These are phyloP conservation scores for Abrus pulchellus DNA, from an alignment of 306 rosid genomes.

Conservation along the genomic window DNA sequence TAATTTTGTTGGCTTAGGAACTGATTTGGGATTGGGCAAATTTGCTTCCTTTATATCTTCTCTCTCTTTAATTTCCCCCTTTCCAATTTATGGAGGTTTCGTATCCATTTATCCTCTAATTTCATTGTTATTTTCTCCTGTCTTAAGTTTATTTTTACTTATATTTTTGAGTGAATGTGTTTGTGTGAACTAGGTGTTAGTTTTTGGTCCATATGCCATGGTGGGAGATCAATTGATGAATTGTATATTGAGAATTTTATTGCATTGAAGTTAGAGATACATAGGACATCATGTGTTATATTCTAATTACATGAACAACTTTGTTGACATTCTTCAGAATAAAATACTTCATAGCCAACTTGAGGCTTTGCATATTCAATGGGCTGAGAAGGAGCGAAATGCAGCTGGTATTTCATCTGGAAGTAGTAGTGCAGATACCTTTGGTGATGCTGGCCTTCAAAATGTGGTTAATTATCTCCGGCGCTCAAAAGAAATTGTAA, in stretches of 20 bases:
- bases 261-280: neutral
- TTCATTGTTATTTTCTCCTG: neutral
- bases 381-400: slow-evolving; percentile 87
- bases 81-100: neutral
- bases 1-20: neutral
- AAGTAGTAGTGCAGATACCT: slow-evolving; percentile 53
- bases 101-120: neutral
- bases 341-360: slow-evolving; percentile 86
- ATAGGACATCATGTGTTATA: neutral
- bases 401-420: slow-evolving; percentile 73
- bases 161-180: slow-evolving; percentile 13
- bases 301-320: slow-evolving; percentile 22
- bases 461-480: slow-evolving; percentile 87
- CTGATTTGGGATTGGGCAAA: neutral
- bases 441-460: slow-evolving; percentile 74
- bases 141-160: neutral
- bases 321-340: slow-evolving; percentile 63
- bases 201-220: neutral
- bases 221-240: neutral
- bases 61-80: neutral
- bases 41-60: neutral
- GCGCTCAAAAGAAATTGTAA: slow-evolving; percentile 89
- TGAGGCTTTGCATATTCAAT: slow-evolving; percentile 89
- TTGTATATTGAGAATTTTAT: slow-evolving; percentile 4
- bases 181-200: neutral